Conservation (phyloP, 768 basidiomycete genomes). For the Boletus rubropictus region DNA sequence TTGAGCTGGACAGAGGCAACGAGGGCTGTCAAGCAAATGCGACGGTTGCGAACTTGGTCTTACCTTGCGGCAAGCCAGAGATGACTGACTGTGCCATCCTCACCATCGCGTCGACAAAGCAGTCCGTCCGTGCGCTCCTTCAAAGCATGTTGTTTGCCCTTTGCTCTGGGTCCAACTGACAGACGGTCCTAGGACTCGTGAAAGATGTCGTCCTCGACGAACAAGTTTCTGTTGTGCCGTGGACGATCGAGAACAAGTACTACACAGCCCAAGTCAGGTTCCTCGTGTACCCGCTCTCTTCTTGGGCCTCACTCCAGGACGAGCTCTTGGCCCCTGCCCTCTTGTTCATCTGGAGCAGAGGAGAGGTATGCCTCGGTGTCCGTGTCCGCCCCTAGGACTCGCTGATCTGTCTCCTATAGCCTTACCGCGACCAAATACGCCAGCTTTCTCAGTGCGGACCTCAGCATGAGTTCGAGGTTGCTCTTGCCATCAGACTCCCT, state of each 20-base stretch:
- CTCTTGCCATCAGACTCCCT: constrained; percentile 58
- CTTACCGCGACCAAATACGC: constrained; percentile 52
- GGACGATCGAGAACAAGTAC: constrained; percentile 78
- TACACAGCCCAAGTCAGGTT: constrained; percentile 77
- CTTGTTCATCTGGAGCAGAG: constrained; percentile 63
- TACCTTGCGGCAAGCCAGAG: not conserved
- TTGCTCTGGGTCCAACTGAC: constrained; percentile 15
- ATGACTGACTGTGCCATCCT: constrained; percentile 25
- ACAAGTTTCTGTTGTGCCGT: constrained; percentile 40
- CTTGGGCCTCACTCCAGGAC: constrained; percentile 38
- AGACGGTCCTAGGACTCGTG: constrained; percentile 18
- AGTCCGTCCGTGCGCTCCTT: constrained; percentile 19
- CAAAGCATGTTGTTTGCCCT: constrained; percentile 16
- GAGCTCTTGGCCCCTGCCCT: constrained; percentile 52
- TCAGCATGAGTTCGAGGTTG: constrained; percentile 61
- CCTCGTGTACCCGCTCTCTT: constrained; percentile 42
- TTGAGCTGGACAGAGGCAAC: not conserved
- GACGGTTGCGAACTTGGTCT: not conserved
- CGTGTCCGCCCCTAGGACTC: not conserved
- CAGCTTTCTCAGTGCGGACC: constrained; percentile 44
- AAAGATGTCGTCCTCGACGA: constrained; percentile 16
- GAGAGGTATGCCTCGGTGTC: constrained; percentile 46
- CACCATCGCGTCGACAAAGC: constrained; percentile 19
- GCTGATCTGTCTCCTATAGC: constrained; percentile 32
- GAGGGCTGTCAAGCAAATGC: not conserved